Conservation (phyloP, 805 yeast genomes). For the Pichia cabralensis region DNA sequence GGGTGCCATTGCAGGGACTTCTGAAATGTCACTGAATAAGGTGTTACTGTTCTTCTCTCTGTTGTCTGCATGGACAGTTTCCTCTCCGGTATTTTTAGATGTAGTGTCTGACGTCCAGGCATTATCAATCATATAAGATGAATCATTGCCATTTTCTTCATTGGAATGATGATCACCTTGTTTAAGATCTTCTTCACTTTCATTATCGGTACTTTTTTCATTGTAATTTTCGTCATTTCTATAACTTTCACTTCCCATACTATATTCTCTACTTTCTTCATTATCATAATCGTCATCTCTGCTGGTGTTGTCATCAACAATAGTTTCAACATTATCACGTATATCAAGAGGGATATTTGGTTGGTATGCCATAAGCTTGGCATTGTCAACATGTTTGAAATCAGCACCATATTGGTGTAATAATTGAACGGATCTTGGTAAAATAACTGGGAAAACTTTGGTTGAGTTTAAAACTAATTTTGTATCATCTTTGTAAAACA, state of each 20-base stretch:
- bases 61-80: no score
- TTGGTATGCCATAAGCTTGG: conserved; percentile 47
- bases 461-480: conserved; percentile 36
- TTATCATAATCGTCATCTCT: no score
- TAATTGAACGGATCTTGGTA: conserved; percentile 70
- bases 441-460: conserved; percentile 42
- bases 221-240: not conserved
- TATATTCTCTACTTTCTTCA: no score
- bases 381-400: conserved; percentile 46
- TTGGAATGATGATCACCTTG: conserved; percentile 2
- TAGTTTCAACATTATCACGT: conserved; percentile 62
- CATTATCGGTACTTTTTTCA: not conserved
- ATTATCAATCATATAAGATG: no score
- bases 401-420: conserved; percentile 72
- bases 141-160: not conserved
- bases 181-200: conserved; percentile 9
- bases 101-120: no score
- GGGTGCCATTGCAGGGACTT: not conserved
- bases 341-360: conserved; percentile 66
- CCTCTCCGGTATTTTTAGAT: no score
- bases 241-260: conserved; percentile 12
- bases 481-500: conserved; percentile 17
- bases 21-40: no score
- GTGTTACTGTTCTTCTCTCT: not conserved
- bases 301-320: conserved; percentile 49